Percentiles rank a stretch among this genome's conserved stretches.
Evolutionary conservation across 805 yeast species (phyloP).

Genomic region (Starmera dryadoides): DNA sequence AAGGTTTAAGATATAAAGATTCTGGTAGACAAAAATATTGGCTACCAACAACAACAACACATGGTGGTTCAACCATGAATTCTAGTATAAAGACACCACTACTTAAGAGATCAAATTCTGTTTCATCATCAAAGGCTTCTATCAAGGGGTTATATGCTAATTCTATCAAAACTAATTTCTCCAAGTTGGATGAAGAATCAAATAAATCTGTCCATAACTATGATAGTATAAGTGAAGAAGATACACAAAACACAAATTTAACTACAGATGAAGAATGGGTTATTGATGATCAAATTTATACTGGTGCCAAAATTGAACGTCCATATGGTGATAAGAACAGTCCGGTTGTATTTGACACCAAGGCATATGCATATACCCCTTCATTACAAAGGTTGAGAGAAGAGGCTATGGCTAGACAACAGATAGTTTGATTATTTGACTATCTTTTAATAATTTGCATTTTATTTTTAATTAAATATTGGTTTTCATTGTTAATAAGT

Average conservation of each 20-base stretch:
- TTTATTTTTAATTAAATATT: background rate
- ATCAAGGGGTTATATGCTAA: constrained; percentile 18
- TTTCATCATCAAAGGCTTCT: constrained; percentile 15
- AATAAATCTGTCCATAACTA: constrained; percentile 2
- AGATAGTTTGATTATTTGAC: background rate
- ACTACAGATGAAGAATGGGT: constrained; percentile 21
- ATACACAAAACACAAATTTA: background rate
- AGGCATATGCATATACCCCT: constrained; percentile 19
- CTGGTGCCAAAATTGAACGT: constrained; percentile 24
- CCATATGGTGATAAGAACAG: constrained; percentile 34
- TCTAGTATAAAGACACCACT: background rate
- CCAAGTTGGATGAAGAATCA: constrained; percentile 7
- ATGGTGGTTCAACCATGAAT: background rate
- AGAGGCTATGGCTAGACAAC: constrained; percentile 15
- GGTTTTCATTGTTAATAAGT: too few species aligned
- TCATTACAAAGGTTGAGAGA: constrained; percentile 19
- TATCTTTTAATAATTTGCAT: background rate
- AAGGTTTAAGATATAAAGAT: constrained; percentile 75
- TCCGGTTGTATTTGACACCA: constrained; percentile 29
- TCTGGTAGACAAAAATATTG: constrained; percentile 82
- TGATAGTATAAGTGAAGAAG: constrained; percentile 7
- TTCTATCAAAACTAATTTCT: constrained; percentile 13
- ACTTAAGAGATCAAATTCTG: constrained; percentile 10
- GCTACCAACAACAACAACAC: constrained; percentile 25
- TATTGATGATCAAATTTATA: constrained; percentile 28